These are phyloP conservation scores for apple (Malus domestica) DNA, from an alignment of 306 rosid genomes.

Conservation along the genomic window DNA sequence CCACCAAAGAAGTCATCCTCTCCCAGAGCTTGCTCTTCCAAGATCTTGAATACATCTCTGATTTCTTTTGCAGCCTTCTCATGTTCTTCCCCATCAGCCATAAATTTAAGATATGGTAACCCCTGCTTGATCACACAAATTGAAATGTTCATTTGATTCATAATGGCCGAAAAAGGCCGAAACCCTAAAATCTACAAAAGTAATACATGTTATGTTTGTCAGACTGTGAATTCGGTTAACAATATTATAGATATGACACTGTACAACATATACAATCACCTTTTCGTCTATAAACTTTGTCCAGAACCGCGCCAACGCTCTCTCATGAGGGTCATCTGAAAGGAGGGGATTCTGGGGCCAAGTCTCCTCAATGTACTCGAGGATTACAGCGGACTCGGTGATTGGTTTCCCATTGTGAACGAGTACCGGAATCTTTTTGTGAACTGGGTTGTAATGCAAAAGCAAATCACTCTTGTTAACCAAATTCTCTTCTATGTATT, in stretches of 20 bases:
- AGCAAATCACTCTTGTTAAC: conserved; percentile 16
- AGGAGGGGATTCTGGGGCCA: conserved; percentile 16
- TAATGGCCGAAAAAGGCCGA: neutral
- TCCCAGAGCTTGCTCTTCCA: conserved; percentile 18
- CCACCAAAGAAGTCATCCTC: conserved; percentile 10
- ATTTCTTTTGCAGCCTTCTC: conserved; percentile 9
- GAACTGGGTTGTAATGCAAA: conserved; percentile 14
- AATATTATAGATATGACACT: neutral
- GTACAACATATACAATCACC: neutral
- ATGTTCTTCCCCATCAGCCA: conserved; percentile 11
- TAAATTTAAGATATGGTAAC: neutral
- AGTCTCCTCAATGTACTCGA: conserved; percentile 12
- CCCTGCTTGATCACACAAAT: neutral
- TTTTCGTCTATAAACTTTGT: neutral
- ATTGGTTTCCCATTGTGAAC: conserved; percentile 6
- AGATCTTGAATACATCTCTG: neutral
- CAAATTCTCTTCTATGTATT: conserved; percentile 18
- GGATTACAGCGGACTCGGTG: conserved; percentile 6
- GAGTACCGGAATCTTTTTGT: conserved; percentile 13
- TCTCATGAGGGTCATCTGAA: neutral
- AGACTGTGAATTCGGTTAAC: neutral
- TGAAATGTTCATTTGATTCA: neutral
- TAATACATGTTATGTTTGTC: neutral
- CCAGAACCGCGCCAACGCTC: conserved; percentile 8
- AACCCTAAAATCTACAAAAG: neutral